These are phyloP conservation scores for Ascocoryne sarcoides DNA, from an alignment of 2,329 filamentous ascomycete species.

Conservation along the genomic window DNA sequence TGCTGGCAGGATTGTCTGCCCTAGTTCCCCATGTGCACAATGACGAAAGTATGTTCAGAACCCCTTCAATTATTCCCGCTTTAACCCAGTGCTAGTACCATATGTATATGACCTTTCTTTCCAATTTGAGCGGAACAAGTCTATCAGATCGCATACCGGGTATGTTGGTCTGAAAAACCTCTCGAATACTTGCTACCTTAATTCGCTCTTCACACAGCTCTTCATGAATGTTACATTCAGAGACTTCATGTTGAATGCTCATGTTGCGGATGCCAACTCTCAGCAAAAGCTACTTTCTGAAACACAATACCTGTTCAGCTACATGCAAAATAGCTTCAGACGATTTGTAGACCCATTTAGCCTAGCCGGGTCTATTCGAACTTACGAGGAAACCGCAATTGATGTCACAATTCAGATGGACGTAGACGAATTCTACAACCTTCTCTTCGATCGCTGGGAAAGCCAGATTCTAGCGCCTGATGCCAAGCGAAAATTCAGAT, in stretches of 20 bases:
- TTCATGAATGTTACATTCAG: constrained; percentile 93
- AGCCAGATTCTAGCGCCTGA: constrained; percentile 59
- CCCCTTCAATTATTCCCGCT: neutral
- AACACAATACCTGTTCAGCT: constrained; percentile 73
- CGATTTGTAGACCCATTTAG: constrained; percentile 64
- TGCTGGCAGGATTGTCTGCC: constrained; percentile 43
- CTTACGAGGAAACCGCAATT: constrained; percentile 73
- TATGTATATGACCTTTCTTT: constrained; percentile 54
- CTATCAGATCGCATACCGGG: constrained; percentile 67
- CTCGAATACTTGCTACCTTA: constrained; percentile 95
- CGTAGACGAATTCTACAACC: constrained; percentile 94
- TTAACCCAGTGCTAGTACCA: constrained; percentile 28
- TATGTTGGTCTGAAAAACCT: constrained; percentile 89
- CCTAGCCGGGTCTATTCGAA: constrained; percentile 69
- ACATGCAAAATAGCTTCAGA: constrained; percentile 74
- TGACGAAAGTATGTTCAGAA: constrained; percentile 28
- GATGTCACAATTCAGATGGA: constrained; percentile 93
- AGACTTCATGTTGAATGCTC: constrained; percentile 65
- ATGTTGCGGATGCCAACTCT: constrained; percentile 42
- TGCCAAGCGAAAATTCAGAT: constrained; percentile 65
- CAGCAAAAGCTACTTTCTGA: constrained; percentile 63
- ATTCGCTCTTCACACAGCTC: constrained; percentile 86
- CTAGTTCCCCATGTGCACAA: constrained; percentile 39
- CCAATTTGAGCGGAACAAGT: constrained; percentile 55
- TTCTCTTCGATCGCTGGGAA: constrained; percentile 88